Base-by-base conservation (phyloP, 1,284 basidiomycete genomes). In the Austroboletus olivaceoglutinosus region DNA sequence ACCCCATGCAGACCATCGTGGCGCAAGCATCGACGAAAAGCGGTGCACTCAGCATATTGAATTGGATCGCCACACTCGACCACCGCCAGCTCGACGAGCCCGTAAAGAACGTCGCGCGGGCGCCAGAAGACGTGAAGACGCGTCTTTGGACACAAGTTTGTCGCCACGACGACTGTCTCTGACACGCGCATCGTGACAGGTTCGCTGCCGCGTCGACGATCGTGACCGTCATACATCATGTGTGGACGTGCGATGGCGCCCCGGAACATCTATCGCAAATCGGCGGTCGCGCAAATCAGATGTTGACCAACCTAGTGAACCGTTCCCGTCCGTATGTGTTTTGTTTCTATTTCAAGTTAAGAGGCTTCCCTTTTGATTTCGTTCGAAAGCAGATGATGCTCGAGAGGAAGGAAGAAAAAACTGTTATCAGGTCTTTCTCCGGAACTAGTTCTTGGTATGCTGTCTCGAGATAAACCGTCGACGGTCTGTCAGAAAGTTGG, bases 91-190 rank as follows among this genome's bases (percentile, higher is more conserved):
- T 62, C 1, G 52, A 50, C 7, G 55, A 62, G 44, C 61, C 76
- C 7, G 53, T 72, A 23, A 63, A 59, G 25, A 62, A 64, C 19
- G 60, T 78, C 23, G 57, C 72, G 13, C 58, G 62, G 16, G 61
- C 57, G 0, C 73, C 75, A 2, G 59, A 70, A 0, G 62, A 71
- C 16, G 69, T 77, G 50, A 60, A 69, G 11, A 58, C 65, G 29
- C 74, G 75, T 51, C 57, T 77, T 11, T 62, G 72, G 42, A 72
- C 70, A 75, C 76, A 50, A 55, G 73, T 11, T 13, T 18, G 12
- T 21, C 19, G 6, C 15, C 3, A 9, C 12, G 19, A 4, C 36
- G n/a, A 8, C 5, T 19, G 4, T 19, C 19, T 8, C 19, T 19
- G 18, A 9, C 18, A 25, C 38, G 12, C 25, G 16, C 25, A 8